These are phyloP conservation scores for Leccinum fibrillosum DNA, from an alignment of 768 basidiomycete genomes.

Conservation along the genomic window DNA sequence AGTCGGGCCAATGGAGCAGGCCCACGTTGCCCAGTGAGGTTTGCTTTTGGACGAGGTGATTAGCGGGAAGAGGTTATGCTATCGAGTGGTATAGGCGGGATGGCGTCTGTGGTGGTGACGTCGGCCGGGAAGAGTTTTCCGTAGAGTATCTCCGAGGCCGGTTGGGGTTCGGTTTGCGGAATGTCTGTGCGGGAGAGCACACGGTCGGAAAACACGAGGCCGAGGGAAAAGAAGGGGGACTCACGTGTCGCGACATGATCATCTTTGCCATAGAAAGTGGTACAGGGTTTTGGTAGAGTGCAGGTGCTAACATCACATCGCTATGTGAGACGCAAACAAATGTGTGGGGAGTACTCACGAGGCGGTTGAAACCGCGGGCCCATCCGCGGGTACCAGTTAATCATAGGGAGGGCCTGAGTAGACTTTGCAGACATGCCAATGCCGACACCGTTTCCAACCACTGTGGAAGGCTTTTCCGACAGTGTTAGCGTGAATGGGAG, in stretches of 20 bases:
- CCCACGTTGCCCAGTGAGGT: constrained; percentile 9
- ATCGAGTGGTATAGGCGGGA: constrained; percentile 33
- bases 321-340: neutral
- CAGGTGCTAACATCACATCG: constrained; percentile 32
- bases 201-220: neutral
- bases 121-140: constrained; percentile 11
- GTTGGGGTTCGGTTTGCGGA: constrained; percentile 31
- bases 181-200: constrained; percentile 22
- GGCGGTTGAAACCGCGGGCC: constrained; percentile 31
- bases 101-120: constrained; percentile 32
- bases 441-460: constrained; percentile 6
- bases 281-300: constrained; percentile 40
- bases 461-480: constrained; percentile 20
- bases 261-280: constrained; percentile 51
- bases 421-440: constrained; percentile 10
- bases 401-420: constrained; percentile 13
- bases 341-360: constrained; percentile 20
- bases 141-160: constrained; percentile 23
- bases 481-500: constrained; percentile 25
- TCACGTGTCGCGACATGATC: constrained; percentile 51
- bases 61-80: constrained; percentile 25
- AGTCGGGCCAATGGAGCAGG: constrained; percentile 3
- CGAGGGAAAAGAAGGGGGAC: constrained; percentile 14
- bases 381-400: constrained; percentile 21
- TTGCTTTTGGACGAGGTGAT: constrained; percentile 19